phyloP scores from a whole-genome alignment of 345 rosid species.

The Sapria himalayana region DNA sequence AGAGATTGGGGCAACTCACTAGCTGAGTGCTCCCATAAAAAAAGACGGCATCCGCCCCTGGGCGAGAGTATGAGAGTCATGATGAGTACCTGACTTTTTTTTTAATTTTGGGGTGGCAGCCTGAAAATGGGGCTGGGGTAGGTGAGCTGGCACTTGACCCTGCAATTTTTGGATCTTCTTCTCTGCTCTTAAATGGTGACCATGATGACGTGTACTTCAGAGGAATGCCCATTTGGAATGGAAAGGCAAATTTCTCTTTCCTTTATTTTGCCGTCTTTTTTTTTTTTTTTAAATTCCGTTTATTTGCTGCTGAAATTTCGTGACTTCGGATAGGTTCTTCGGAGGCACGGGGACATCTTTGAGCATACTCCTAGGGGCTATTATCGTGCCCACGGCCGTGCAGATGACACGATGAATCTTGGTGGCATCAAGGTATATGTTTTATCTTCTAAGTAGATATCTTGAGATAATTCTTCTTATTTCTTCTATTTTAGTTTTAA shows the following conservation, averaged over 20 bases:
- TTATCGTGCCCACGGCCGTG: conserved; percentile 86
- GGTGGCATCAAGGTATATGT: conserved; percentile 82
- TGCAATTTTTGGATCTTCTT: conserved; percentile 72
- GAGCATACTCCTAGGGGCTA: conserved; percentile 62
- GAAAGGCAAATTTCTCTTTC: conserved; percentile 16
- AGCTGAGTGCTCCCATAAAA: too few relatives aligned
- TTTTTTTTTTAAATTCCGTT: neutral
- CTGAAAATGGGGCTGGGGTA: conserved; percentile 34
- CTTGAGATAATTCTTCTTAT: too few relatives aligned
- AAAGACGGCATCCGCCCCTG: too few relatives aligned
- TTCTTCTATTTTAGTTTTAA: too few relatives aligned
- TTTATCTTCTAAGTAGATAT: too few relatives aligned
- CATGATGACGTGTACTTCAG: conserved; percentile 59
- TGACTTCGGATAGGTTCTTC: conserved; percentile 26
- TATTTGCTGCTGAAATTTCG: conserved; percentile 5
- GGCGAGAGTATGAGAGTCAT: too few relatives aligned
- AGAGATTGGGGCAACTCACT: too few relatives aligned
- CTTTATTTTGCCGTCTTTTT: neutral
- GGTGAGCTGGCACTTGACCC: conserved; percentile 85
- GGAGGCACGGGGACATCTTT: conserved; percentile 92
- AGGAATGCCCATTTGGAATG: conserved; percentile 66
- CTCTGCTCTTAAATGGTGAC: conserved; percentile 47
- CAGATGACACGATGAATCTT: conserved; percentile 95
- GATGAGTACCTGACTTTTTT: too few relatives aligned
- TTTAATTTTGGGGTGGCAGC: too few relatives aligned